These are phyloP conservation scores for Collybiopsis confluens DNA, from an alignment of 768 basidiomycete species.

Conservation along the genomic window DNA sequence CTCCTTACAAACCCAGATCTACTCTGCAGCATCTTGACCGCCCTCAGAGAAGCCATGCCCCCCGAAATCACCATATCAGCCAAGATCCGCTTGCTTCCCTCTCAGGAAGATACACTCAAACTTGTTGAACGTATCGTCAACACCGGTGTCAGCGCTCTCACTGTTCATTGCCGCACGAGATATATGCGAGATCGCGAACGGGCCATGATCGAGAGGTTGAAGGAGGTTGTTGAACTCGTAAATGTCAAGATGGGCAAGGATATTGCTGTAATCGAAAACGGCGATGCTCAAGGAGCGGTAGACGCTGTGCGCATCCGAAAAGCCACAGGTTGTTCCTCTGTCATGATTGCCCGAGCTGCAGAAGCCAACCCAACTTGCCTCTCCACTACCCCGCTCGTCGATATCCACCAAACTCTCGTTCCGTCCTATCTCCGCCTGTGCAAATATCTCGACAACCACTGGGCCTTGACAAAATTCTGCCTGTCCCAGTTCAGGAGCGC, in stretches of 20 bases:
- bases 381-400: conserved; percentile 57
- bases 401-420: conserved; percentile 65
- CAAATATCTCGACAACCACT: conserved; percentile 74
- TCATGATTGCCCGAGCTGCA: conserved; percentile 96
- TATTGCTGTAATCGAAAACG: conserved; percentile 91
- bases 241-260: conserved; percentile 58
- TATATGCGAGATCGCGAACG: conserved; percentile 83
- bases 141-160: conserved; percentile 86
- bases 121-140: conserved; percentile 85
- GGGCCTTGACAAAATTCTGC: conserved; percentile 86
- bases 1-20: conserved; percentile 88
- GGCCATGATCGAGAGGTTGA: conserved; percentile 74
- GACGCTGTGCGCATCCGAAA: conserved; percentile 74
- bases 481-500: conserved; percentile 74
- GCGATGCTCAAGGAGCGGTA: conserved; percentile 78
- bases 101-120: conserved; percentile 81
- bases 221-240: conserved; percentile 85
- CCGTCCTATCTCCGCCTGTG: conserved; percentile 76
- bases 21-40: conserved; percentile 81
- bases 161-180: conserved; percentile 92
- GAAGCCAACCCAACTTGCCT: conserved; percentile 93
- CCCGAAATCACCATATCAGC: conserved; percentile 84
- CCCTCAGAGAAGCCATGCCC: conserved; percentile 68
- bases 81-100: conserved; percentile 87
- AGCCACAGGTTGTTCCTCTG: conserved; percentile 80